Evolutionary conservation across 2,329 filamentous ascomycete genomes (phyloP).

Genomic region (Ceratocystis ficicola): DNA sequence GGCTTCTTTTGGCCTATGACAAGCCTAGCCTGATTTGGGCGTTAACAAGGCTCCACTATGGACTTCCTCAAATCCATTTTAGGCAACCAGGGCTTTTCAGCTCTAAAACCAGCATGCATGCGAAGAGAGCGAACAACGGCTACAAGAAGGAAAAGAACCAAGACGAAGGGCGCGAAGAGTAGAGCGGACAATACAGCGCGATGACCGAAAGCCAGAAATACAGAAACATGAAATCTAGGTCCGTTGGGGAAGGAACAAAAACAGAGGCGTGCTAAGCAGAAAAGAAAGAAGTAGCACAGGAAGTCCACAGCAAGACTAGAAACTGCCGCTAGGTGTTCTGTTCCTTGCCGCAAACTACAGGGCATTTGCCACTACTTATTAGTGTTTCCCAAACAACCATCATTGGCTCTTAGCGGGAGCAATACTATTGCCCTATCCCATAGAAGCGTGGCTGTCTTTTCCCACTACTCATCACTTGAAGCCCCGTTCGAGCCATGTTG

Average conservation of each 20-base stretch:
- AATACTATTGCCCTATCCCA: too few relatives aligned
- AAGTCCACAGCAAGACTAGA: not conserved
- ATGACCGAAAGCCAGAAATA: too few relatives aligned
- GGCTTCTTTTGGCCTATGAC: not conserved
- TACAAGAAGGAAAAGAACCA: not conserved
- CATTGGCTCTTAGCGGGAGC: too few relatives aligned
- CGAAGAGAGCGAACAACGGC: not conserved
- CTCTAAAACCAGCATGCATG: not conserved
- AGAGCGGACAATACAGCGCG: too few relatives aligned
- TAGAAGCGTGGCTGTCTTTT: too few relatives aligned
- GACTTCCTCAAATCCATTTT: slow-evolving; percentile 25
- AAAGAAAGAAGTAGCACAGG: not conserved
- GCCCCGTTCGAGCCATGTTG: too few relatives aligned
- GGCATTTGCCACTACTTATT: not conserved
- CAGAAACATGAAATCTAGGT: too few relatives aligned
- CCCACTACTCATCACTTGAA: too few relatives aligned
- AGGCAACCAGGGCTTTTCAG: not conserved
- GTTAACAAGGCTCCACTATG: slow-evolving; percentile 29
- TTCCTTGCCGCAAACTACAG: not conserved
- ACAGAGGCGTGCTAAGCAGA: not conserved
- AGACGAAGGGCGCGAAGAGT: not conserved
- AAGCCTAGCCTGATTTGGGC: slow-evolving; percentile 27
- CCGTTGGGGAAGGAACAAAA: not conserved
- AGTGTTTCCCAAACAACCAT: too few relatives aligned
- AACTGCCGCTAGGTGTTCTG: not conserved